Evolutionary conservation across 2,329 filamentous ascomycete genomes (phyloP).

Genomic region (Westerdykella aurantiaca): DNA sequence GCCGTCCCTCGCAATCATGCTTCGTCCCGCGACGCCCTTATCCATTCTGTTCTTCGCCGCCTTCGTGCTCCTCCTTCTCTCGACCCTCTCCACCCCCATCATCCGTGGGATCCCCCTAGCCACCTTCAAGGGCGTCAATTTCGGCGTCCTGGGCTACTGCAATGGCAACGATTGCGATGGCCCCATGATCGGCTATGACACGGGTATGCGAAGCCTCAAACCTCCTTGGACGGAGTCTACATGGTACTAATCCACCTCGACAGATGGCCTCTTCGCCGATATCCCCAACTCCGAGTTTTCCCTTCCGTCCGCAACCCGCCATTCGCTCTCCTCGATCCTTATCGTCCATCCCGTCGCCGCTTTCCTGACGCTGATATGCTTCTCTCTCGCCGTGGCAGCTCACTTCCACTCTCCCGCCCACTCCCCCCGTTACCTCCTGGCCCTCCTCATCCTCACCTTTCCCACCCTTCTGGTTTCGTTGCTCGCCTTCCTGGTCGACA

Average conservation of each 20-base stretch:
- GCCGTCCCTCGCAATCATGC: conserved; percentile 52
- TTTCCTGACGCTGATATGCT: conserved; percentile 76
- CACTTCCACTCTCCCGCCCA: conserved; percentile 86
- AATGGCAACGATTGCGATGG: conserved; percentile 58
- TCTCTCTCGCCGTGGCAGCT: conserved; percentile 69
- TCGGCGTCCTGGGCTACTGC: conserved; percentile 93
- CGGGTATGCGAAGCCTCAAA: conserved; percentile 53
- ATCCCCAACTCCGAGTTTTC: conserved; percentile 50
- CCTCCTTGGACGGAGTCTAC: not conserved
- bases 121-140: conserved; percentile 67
- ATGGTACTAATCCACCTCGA: conserved; percentile 8
- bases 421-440: conserved; percentile 80
- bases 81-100: conserved; percentile 86
- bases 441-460: conserved; percentile 78
- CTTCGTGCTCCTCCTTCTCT: conserved; percentile 78
- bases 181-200: conserved; percentile 79
- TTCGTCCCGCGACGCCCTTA: conserved; percentile 88
- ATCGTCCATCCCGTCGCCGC: conserved; percentile 91
- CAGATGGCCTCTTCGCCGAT: conserved; percentile 46
- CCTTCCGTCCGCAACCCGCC: conserved; percentile 58
- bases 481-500: conserved; percentile 86
- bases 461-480: conserved; percentile 78
- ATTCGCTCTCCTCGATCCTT: conserved; percentile 76
- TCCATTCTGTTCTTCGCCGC: conserved; percentile 78
- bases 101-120: conserved; percentile 80